Conservation (phyloP, 257 asterid species). For the Paulownia fortunei region DNA sequence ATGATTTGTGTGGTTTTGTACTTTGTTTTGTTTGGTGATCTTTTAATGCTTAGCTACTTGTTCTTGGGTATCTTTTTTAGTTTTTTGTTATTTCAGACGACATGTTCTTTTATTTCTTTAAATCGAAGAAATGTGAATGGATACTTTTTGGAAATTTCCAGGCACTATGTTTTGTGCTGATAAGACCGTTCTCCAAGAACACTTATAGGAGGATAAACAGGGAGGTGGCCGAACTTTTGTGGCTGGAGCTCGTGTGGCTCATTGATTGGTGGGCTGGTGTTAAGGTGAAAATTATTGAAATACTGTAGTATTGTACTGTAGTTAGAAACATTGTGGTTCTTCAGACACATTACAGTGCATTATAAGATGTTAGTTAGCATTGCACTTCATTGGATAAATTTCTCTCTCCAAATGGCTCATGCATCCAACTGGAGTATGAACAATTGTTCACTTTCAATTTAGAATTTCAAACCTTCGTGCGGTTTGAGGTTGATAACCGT, state of each 20-base stretch:
- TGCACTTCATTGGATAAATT: background rate
- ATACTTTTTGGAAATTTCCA: slow-evolving; percentile 36
- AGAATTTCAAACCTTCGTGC: background rate
- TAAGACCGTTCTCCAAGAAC: slow-evolving; percentile 80
- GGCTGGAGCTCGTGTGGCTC: slow-evolving; percentile 99
- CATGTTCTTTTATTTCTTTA: background rate
- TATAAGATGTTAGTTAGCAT: slow-evolving; percentile 11
- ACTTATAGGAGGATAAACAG: slow-evolving; percentile 80
- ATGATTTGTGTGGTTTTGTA: slow-evolving; percentile 2
- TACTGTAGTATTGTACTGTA: background rate
- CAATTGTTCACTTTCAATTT: too few species aligned
- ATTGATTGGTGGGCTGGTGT: slow-evolving; percentile 98
- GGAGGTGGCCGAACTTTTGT: slow-evolving; percentile 72
- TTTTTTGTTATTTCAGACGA: background rate
- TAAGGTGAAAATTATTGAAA: slow-evolving; percentile 57
- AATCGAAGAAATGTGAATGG: slow-evolving; percentile 23
- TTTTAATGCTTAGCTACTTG: slow-evolving; percentile 9
- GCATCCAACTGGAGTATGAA: background rate
- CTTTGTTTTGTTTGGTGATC: background rate
- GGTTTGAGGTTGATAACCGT: too few species aligned
- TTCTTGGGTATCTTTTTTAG: background rate
- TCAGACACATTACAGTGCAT: background rate
- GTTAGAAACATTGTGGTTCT: background rate
- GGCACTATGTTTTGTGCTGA: slow-evolving; percentile 72
- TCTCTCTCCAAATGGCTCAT: slow-evolving; percentile 5